phyloP scores from a whole-genome alignment of 2,329 filamentous ascomycete species.

The Claviceps sp. region DNA sequence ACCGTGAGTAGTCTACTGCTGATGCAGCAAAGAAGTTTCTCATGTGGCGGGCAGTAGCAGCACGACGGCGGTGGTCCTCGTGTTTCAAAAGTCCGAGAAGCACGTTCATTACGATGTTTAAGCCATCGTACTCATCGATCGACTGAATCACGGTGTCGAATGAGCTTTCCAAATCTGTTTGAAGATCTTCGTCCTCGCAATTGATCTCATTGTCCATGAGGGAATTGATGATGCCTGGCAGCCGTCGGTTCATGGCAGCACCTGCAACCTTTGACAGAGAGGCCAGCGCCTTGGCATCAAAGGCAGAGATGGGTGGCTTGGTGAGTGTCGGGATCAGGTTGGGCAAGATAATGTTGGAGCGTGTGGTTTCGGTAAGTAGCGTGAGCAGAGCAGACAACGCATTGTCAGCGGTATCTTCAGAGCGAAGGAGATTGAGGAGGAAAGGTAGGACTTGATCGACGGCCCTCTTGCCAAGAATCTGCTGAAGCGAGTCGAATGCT shows the following conservation, averaged over 20 bases:
- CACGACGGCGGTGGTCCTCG: slow-evolving; percentile 76
- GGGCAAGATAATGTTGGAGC: slow-evolving; percentile 91
- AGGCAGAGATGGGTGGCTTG: slow-evolving; percentile 76
- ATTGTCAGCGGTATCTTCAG: slow-evolving; percentile 78
- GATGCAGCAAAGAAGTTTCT: slow-evolving; percentile 73
- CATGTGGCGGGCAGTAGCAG: slow-evolving; percentile 64
- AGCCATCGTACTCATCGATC: slow-evolving; percentile 88
- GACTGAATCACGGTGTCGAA: slow-evolving; percentile 86
- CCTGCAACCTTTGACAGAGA: slow-evolving; percentile 87
- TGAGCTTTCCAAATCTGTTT: slow-evolving; percentile 58
- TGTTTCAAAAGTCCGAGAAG: slow-evolving; percentile 81
- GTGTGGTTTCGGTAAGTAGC: slow-evolving; percentile 79
- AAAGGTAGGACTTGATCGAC: slow-evolving; percentile 92
- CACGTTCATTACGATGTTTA: slow-evolving; percentile 92
- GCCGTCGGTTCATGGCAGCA: slow-evolving; percentile 74
- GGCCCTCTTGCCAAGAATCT: slow-evolving; percentile 83
- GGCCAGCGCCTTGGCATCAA: slow-evolving; percentile 88
- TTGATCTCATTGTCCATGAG: slow-evolving; percentile 86
- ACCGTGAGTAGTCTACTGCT: slow-evolving; percentile 82
- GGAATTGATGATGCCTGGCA: slow-evolving; percentile 83
- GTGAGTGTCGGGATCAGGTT: slow-evolving; percentile 91
- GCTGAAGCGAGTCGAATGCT: slow-evolving; percentile 89
- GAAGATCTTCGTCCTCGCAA: slow-evolving; percentile 60
- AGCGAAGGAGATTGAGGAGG: slow-evolving; percentile 77
- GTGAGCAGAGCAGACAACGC: slow-evolving; percentile 86